Conservation (phyloP, 352 stramenopile species). For the Pythium guiyangense region DNA sequence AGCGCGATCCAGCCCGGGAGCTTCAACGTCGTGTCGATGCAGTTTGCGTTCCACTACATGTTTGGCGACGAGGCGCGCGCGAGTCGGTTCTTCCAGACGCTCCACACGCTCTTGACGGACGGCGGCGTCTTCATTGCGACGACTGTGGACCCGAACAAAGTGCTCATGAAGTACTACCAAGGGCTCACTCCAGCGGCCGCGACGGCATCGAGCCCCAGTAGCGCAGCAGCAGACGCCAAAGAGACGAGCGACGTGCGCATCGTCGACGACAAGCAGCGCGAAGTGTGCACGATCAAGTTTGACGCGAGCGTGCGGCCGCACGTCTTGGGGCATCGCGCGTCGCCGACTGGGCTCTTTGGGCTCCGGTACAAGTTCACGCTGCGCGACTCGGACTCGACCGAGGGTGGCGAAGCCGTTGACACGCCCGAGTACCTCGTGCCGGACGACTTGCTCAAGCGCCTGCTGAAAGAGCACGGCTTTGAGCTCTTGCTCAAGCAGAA, state of each 20-base stretch:
- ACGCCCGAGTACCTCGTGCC: constrained; percentile 90
- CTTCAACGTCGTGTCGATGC: constrained; percentile 98
- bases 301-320: constrained; percentile 47
- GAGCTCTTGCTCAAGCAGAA: constrained; percentile 82
- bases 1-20: constrained; percentile 29
- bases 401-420: constrained; percentile 80
- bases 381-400: constrained; percentile 62
- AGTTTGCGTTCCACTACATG: constrained; percentile 99
- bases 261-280: constrained; percentile 64
- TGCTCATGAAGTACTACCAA: constrained; percentile 85
- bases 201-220: constrained; percentile 14
- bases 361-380: constrained; percentile 91
- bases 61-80: constrained; percentile 92
- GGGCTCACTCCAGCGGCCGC: constrained; percentile 25
- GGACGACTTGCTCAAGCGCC: constrained; percentile 59
- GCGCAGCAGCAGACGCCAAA: no score
- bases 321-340: constrained; percentile 34
- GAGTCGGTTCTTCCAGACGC: constrained; percentile 91
- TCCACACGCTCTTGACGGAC: constrained; percentile 89
- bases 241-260: constrained; percentile 57
- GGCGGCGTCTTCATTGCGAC: constrained; percentile 96
- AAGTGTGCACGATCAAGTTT: constrained; percentile 77
- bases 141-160: constrained; percentile 94
- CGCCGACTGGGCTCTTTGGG: constrained; percentile 58
- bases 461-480: constrained; percentile 75